Base-by-base conservation (phyloP, 2,329 filamentous ascomycete genomes). In the Hymenoscyphus linearis region DNA sequence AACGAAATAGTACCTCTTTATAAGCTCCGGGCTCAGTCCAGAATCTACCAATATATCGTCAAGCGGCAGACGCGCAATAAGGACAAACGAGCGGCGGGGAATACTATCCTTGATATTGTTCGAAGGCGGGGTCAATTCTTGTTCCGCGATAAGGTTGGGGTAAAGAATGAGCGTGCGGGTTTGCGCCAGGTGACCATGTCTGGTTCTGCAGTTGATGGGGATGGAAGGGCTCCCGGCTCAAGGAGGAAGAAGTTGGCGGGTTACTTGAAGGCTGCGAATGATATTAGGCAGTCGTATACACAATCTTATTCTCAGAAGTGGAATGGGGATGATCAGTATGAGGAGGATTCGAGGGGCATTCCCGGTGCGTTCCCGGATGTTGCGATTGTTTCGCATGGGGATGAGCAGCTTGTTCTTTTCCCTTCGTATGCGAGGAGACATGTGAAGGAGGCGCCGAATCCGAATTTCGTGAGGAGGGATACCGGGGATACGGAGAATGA, bases 391-490 rank as follows among this genome's bases (percentile, higher is more conserved):
- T 83, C 86, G 12, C 87, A 86, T 64, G 93, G 91, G 13, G 85
- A 91, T 63, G 92, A 97, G 73, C 91, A 98, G 76, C 91, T 99
- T 86, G 85, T 99, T 10, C 74, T 99, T 26, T 99, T 99, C 68
- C 95, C 95, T 0, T 97, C 91, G 58, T 99, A 99, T 91, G 91
- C 9, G 86, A 93, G 71, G 69, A 72, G 65, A 64, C 74, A 66
- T 67, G 68, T 40, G 62, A 67, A 74, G 18, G 64, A 65, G 35
- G 61, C 69, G 26, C 63, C 68, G 26, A 73, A 72, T 59, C 64
- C 67, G n/a, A 64, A 67, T 40, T 47, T 58, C 18, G 73, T 75
- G 4, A 74, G 72, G 1, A 73, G 77, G 64, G 73, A 76, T 60
- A 65, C 74, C n/a, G 62, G 66, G 55, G 57, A 79, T 12, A 74